Base-by-base conservation (phyloP, 495 filamentous ascomycete species). In the Aspergillus ostianus region DNA sequence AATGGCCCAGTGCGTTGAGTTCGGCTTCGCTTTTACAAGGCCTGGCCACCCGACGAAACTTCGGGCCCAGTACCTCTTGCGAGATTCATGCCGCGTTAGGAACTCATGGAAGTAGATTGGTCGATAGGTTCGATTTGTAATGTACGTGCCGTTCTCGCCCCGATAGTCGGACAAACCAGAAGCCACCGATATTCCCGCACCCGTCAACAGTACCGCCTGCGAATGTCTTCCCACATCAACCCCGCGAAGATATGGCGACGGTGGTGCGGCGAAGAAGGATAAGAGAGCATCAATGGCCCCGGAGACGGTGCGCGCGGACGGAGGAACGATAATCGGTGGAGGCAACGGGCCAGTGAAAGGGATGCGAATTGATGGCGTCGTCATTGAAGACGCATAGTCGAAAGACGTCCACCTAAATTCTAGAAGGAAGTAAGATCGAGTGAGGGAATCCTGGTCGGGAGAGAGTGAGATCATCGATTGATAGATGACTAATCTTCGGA, bases 81-180 rank as follows among this genome's bases (percentile, higher is more conserved):
- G 80, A 18, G 91, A 88, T 68, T 93, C 92, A 76, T 98, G 93
- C 60, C 77, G 88, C 46, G 81, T 71, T 27, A 88, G 62, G 69
- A 97, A 98, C 66, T 98, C 94, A 73, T 90, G 84, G 73, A 86
- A 95, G 75, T 96, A 98, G 63, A 96, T 94, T 17, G 94, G 94
- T 23, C 89, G 85, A 69, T 97, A 97, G 4, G 83, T 85, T 68
- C 87, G 88, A 76, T 98, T 97, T 59, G 90, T 84, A 26, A 91
- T 86, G 64, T 98, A 98, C 18, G 94, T 98, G 46, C 94, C 94
- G 58, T 92, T 89, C 30, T 83, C 79, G 6, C 94, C 94, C 53
- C 94, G 83, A 70, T 98, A 98, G 75, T 98, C 94, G 8, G 93
- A 90, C 30, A 98, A 80, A 6, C 94, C 94, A 29, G 91, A 96